Conservation (phyloP, 345 rosid species). For the Salix viminalis region DNA sequence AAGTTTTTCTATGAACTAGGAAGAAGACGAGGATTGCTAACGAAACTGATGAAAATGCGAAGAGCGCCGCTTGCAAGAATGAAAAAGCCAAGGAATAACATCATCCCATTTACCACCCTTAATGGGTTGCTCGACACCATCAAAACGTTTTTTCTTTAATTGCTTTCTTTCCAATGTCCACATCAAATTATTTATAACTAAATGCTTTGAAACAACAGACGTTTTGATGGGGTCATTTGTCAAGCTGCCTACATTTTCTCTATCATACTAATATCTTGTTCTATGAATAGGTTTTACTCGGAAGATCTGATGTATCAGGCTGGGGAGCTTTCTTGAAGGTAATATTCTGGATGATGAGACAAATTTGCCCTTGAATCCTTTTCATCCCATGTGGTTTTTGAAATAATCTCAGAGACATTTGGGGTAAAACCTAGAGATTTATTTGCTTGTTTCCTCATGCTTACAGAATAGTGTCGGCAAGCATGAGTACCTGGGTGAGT, state of each 20-base stretch:
- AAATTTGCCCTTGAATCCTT: not conserved
- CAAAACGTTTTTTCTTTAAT: not conserved
- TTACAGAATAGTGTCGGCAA: conserved; percentile 91
- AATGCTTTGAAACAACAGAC: not conserved
- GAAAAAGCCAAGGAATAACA: not conserved
- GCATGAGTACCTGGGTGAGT: conserved; percentile 96
- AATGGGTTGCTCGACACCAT: not conserved
- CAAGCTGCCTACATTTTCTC: not conserved
- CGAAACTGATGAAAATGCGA: not conserved
- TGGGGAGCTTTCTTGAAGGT: conserved; percentile 99
- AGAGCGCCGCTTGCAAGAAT: not conserved
- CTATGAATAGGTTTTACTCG: conserved; percentile 79
- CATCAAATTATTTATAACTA: not conserved
- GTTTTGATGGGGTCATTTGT: not conserved
- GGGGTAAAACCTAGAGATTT: not conserved
- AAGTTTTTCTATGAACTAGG: not conserved
- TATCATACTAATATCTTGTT: not conserved
- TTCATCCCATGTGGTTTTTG: not conserved
- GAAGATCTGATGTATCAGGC: conserved; percentile 97
- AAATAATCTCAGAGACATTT: not conserved
- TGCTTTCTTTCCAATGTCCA: not conserved
- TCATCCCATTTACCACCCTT: not conserved
- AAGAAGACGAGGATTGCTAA: not conserved
- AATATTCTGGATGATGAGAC: conserved; percentile 8
- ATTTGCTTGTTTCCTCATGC: not conserved